Conservation (phyloP, 768 basidiomycete species). For the Rhodotorula babjevae region DNA sequence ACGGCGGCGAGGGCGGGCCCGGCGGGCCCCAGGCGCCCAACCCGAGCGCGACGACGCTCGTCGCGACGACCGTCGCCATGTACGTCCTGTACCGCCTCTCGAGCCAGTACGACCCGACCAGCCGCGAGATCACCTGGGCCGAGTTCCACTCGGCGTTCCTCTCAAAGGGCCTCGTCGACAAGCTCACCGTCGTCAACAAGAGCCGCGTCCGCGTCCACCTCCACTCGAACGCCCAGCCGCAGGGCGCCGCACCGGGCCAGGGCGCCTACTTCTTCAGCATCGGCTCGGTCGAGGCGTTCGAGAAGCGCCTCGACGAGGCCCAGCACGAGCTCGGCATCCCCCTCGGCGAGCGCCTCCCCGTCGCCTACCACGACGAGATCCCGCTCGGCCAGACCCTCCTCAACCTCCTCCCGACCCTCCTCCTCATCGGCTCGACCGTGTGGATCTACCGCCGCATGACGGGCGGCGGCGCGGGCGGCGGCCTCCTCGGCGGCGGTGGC, state of each 20-base stretch:
- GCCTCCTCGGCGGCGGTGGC: slow-evolving; percentile 56
- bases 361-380: slow-evolving; percentile 92
- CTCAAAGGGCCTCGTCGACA: slow-evolving; percentile 91
- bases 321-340: slow-evolving; percentile 90
- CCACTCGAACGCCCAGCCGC: slow-evolving; percentile 74
- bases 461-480: slow-evolving; percentile 49
- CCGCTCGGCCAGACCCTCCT: slow-evolving; percentile 73
- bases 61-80: slow-evolving; percentile 35
- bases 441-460: slow-evolving; percentile 70
- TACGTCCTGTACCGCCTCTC: slow-evolving; percentile 41
- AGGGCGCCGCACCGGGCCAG: slow-evolving; percentile 53
- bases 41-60: slow-evolving; percentile 19
- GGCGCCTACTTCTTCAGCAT: slow-evolving; percentile 82
- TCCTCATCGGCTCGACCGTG: slow-evolving; percentile 82
- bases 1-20: slow-evolving; percentile 4
- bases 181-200: slow-evolving; percentile 83
- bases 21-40: slow-evolving; percentile 10
- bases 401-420: slow-evolving; percentile 89
- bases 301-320: slow-evolving; percentile 87
- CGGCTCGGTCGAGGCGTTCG: slow-evolving; percentile 93
- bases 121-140: slow-evolving; percentile 96
- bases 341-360: slow-evolving; percentile 85
- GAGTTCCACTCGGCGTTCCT: slow-evolving; percentile 97
- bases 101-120: slow-evolving; percentile 32
- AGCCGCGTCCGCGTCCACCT: slow-evolving; percentile 84